phyloP scores from a whole-genome alignment of 352 stramenopile species.

The Sclerospora graminicola region DNA sequence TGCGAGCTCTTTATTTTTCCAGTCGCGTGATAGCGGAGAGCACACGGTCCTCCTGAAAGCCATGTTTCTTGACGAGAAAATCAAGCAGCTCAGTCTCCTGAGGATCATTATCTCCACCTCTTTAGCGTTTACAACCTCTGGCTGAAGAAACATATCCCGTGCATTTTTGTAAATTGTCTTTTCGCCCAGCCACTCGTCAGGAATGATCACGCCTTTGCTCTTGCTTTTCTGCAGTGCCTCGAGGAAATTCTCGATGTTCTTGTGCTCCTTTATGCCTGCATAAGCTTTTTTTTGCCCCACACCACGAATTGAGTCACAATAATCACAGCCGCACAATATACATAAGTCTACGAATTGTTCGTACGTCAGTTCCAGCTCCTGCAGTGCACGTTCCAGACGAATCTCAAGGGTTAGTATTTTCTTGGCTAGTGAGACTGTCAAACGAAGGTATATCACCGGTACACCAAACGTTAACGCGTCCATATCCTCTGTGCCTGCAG shows the following conservation, averaged over 20 bases:
- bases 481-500: slow-evolving; percentile 94
- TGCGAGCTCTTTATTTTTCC: slow-evolving; percentile 93
- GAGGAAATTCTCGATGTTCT: too few relatives aligned
- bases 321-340: slow-evolving; percentile 99
- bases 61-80: too few relatives aligned
- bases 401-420: slow-evolving; percentile 89
- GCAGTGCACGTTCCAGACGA: too few relatives aligned
- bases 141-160: too few relatives aligned
- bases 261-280: slow-evolving; percentile 93
- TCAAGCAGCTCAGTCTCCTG: too few relatives aligned
- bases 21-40: too few relatives aligned
- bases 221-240: slow-evolving; percentile 84
- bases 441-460: slow-evolving; percentile 88
- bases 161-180: slow-evolving; percentile 90
- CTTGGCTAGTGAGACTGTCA: slow-evolving; percentile 83
- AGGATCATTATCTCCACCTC: too few relatives aligned
- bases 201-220: slow-evolving; percentile 73
- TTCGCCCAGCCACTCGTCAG: slow-evolving; percentile 77
- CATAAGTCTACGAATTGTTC: slow-evolving; percentile 98
- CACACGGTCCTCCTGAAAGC: too few relatives aligned
- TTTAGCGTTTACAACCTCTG: too few relatives aligned
- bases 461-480: slow-evolving; percentile 97
- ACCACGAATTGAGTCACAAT: slow-evolving; percentile 95
- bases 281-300: slow-evolving; percentile 97
- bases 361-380: slow-evolving; percentile 89